phyloP scores from a whole-genome alignment of 805 yeast genomes.

The Kodamaea fukazawae region DNA sequence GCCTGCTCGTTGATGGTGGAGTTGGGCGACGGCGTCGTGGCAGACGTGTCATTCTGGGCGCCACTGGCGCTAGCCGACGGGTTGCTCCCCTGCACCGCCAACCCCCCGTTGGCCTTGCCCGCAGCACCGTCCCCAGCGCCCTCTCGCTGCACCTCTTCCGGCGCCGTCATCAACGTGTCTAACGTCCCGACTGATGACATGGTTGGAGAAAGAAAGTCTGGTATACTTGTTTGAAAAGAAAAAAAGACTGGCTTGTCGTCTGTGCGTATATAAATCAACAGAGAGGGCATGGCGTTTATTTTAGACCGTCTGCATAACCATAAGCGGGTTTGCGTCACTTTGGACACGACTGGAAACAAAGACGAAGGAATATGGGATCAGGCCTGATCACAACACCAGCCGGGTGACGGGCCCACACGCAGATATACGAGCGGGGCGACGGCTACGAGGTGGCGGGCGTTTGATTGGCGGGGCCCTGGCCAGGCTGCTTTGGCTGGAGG shows the following conservation, averaged over 20 bases:
- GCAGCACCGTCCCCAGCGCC: not conserved
- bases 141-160: slow-evolving; percentile 4
- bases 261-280: slow-evolving; percentile 4
- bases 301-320: slow-evolving; percentile 1
- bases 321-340: not conserved
- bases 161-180: slow-evolving; percentile 13
- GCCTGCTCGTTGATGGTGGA: too few species aligned
- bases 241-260: not conserved
- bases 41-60: too few species aligned
- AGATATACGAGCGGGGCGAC: too few species aligned
- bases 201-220: not conserved
- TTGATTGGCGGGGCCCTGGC: too few species aligned
- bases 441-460: too few species aligned
- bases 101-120: not conserved
- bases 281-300: slow-evolving; percentile 4
- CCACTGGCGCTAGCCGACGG: too few species aligned
- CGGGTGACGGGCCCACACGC: too few species aligned
- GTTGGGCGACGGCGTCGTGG: too few species aligned
- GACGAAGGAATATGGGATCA: slow-evolving; percentile 7
- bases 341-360: not conserved
- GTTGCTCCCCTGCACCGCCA: too few species aligned
- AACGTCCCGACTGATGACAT: slow-evolving; percentile 15
- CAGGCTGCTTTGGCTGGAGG: too few species aligned
- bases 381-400: slow-evolving; percentile 8
- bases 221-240: not conserved